Evolutionary conservation across 352 stramenopile genomes (phyloP), one percentile per base, ranked within the genome.

Genomic region (Pelagophyceae sp.): DNA sequence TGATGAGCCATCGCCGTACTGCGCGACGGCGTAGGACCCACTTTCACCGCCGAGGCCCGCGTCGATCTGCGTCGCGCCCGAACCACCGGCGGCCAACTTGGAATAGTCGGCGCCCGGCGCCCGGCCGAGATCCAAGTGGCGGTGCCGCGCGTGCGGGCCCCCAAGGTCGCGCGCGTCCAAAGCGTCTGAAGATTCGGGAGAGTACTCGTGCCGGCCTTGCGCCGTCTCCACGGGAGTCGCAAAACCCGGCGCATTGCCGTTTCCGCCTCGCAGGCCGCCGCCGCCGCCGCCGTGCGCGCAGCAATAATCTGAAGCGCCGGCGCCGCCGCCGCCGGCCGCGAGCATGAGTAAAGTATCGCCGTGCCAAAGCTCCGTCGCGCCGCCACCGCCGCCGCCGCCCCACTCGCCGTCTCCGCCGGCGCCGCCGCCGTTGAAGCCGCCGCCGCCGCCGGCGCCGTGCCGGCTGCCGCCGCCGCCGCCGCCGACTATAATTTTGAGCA

Each of bases 201-300:
- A n/a, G n/a, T n/a, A n/a, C n/a, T n/a, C n/a, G n/a, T n/a, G n/a
- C n/a, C n/a, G n/a, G n/a, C n/a, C n/a, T n/a, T n/a, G n/a, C n/a
- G n/a, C n/a, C n/a, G n/a, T n/a, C 63, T 89, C 82, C 0, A 90
- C 76, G 0, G 85, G 85, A 19, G 87, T 88, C 20, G 78, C 79
- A 11, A 76, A 77, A 20, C 78, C 79, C 67, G 87, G 83, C 5
- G 79, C 81, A 19, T 84, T 77, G 3, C 89, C 87, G 38, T 79
- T 70, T 75, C 89, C 85, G 19, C 85, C 88, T 19, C 45, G 70
- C 1, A n/a, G 65, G 35, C 82, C 87, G 37, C 88, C 87, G 19
- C 85, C 89, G 0, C 82, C 89, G 0, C 88, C 89, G 15, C 89
- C 90, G 65, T 91, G 84, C 0, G 88, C 83, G 80, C 90, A 94